These are phyloP conservation scores for Nannizziopsis arthrosporioides DNA, from an alignment of 2,329 filamentous ascomycete genomes.

Conservation along the genomic window DNA sequence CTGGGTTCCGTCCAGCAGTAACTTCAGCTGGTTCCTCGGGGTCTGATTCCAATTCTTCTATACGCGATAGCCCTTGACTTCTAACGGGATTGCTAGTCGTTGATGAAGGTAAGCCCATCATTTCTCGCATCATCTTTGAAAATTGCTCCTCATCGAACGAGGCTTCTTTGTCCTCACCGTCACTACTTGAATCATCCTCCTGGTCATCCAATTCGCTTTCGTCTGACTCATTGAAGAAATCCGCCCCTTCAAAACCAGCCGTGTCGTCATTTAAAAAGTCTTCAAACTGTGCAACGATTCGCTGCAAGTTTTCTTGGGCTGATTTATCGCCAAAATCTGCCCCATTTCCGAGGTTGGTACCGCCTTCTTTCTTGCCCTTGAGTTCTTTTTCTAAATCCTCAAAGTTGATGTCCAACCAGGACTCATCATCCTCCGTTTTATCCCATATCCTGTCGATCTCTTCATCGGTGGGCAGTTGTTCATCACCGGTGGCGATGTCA, in stretches of 20 bases:
- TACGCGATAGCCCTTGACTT: slow-evolving; percentile 10
- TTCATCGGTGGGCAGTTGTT: slow-evolving; percentile 55
- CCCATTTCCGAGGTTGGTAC: slow-evolving; percentile 18
- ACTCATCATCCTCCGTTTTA: slow-evolving; percentile 64
- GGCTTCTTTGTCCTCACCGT: slow-evolving; percentile 61
- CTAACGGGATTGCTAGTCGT: slow-evolving; percentile 18
- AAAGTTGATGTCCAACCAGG: slow-evolving; percentile 87
- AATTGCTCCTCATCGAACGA: slow-evolving; percentile 81
- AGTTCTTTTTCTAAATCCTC: slow-evolving; percentile 79
- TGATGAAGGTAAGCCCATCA: slow-evolving; percentile 58
- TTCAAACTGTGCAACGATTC: slow-evolving; percentile 91
- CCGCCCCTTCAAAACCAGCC: slow-evolving; percentile 67
- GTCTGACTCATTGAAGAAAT: slow-evolving; percentile 56
- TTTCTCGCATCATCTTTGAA: slow-evolving; percentile 75
- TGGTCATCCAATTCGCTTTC: slow-evolving; percentile 37
- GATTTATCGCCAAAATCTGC: slow-evolving; percentile 35
- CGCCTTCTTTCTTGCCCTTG: slow-evolving; percentile 34
- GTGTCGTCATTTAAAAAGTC: slow-evolving; percentile 77
- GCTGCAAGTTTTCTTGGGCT: slow-evolving; percentile 53
- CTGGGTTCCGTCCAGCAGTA: slow-evolving; percentile 21
- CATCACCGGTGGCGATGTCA: slow-evolving; percentile 62
- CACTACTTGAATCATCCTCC: slow-evolving; percentile 44
- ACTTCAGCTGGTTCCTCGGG: slow-evolving; percentile 41
- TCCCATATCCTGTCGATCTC: slow-evolving; percentile 61
- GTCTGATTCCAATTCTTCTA: slow-evolving; percentile 23